Conservation (phyloP, 2,329 filamentous ascomycete species). For the Alternaria postmessia region DNA sequence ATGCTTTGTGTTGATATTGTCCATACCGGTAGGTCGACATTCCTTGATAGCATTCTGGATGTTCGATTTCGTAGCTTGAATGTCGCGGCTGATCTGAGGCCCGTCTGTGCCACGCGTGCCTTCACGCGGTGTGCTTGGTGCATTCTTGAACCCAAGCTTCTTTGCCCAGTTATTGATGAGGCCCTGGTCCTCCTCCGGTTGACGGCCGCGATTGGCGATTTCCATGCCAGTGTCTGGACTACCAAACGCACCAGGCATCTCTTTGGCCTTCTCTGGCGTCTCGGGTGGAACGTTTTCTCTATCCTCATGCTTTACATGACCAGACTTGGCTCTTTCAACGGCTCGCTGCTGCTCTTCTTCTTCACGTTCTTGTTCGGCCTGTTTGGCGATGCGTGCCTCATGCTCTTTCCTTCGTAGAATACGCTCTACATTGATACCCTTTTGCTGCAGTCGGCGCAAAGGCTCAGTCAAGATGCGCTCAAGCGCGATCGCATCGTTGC, state of each 20-base stretch:
- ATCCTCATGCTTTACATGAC: constrained; percentile 21
- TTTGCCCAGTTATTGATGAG: constrained; percentile 49
- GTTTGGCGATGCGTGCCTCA: constrained; percentile 86
- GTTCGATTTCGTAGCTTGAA: constrained; percentile 46
- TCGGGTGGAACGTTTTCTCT: constrained; percentile 27
- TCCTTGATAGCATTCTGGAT: constrained; percentile 50
- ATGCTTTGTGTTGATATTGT: constrained; percentile 44
- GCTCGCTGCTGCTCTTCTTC: constrained; percentile 65
- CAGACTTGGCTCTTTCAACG: constrained; percentile 40
- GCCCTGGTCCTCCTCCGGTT: constrained; percentile 34
- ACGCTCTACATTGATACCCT: constrained; percentile 95
- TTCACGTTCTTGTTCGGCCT: constrained; percentile 75
- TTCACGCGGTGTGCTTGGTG: constrained; percentile 23
- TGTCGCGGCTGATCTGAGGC: constrained; percentile 46
- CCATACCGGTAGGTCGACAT: constrained; percentile 44
- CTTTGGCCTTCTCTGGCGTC: constrained; percentile 40
- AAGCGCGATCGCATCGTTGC: constrained; percentile 87
- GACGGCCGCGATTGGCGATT: constrained; percentile 32
- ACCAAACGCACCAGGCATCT: constrained; percentile 50
- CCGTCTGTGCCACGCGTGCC: constrained; percentile 35
- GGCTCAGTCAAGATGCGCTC: constrained; percentile 90
- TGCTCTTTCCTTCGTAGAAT: constrained; percentile 88
- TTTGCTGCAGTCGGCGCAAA: constrained; percentile 79
- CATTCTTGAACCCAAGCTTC: constrained; percentile 48
- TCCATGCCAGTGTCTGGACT: constrained; percentile 46